Evolutionary conservation across 2,329 filamentous ascomycete genomes (phyloP).

Genomic region (Aspergillus proliferans): DNA sequence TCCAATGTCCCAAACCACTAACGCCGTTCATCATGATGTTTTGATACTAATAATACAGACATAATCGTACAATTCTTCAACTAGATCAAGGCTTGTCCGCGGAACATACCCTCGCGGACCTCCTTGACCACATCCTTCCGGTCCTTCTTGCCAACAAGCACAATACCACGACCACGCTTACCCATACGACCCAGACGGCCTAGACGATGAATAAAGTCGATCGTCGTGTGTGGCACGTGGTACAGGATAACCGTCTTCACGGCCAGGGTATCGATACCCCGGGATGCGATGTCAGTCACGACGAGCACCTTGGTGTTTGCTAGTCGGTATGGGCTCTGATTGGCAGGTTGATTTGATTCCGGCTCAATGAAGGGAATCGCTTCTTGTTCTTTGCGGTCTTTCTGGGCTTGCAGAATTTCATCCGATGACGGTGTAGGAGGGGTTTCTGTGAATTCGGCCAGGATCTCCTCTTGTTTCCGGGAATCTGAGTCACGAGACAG

Average conservation of each 20-base stretch:
- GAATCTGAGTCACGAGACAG: slow-evolving; percentile 79
- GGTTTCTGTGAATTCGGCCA: slow-evolving; percentile 63
- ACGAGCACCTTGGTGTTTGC: slow-evolving; percentile 84
- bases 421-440: slow-evolving; percentile 30
- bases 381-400: slow-evolving; percentile 26
- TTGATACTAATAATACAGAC: slow-evolving; percentile 6
- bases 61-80: slow-evolving; percentile 9
- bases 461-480: slow-evolving; percentile 67
- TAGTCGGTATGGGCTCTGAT: slow-evolving; percentile 41
- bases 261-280: slow-evolving; percentile 88
- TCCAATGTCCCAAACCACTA: background rate
- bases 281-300: slow-evolving; percentile 83
- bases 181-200: slow-evolving; percentile 91
- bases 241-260: slow-evolving; percentile 90
- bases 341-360: slow-evolving; percentile 8
- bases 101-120: slow-evolving; percentile 83
- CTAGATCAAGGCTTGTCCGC: slow-evolving; percentile 68
- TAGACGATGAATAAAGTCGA: slow-evolving; percentile 95
- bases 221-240: slow-evolving; percentile 94
- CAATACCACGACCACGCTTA: slow-evolving; percentile 77
- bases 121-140: slow-evolving; percentile 85
- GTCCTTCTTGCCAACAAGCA: slow-evolving; percentile 84
- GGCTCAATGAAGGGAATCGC: slow-evolving; percentile 37
- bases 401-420: slow-evolving; percentile 27
- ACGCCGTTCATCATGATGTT: slow-evolving; percentile 1